These are phyloP conservation scores for grape (Vitis vinifera) DNA, from an alignment of 164 flowering plant species.

Conservation along the genomic window DNA sequence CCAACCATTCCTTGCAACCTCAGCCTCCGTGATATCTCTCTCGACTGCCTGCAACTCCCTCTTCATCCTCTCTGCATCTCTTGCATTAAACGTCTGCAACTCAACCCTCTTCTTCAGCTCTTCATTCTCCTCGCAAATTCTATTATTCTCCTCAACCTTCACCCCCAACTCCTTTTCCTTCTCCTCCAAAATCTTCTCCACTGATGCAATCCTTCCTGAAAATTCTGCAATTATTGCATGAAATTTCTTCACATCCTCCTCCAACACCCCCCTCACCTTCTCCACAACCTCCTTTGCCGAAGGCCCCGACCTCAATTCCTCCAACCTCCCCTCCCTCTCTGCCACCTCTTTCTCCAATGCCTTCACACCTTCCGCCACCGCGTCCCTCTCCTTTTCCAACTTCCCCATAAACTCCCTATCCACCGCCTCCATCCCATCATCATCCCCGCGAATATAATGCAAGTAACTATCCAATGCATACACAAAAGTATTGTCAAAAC, in stretches of 20 bases:
- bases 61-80: slow-evolving; percentile 96
- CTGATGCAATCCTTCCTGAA: slow-evolving; percentile 19
- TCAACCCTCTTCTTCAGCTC: slow-evolving; percentile 70
- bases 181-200: slow-evolving; percentile 58
- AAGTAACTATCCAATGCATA: slow-evolving; percentile 49
- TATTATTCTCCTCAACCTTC: slow-evolving; percentile 49
- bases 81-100: slow-evolving; percentile 62
- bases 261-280: slow-evolving; percentile 56
- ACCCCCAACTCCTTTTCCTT: slow-evolving; percentile 63
- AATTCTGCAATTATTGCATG: slow-evolving; percentile 43
- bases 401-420: slow-evolving; percentile 49
- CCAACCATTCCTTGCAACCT: slow-evolving; percentile 62
- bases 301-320: slow-evolving; percentile 47
- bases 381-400: no score
- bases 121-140: slow-evolving; percentile 74
- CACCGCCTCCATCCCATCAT: slow-evolving; percentile 45
- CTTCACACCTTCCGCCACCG: no score
- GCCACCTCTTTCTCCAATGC: slow-evolving; percentile 28
- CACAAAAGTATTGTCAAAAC: neutral
- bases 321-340: slow-evolving; percentile 42
- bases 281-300: slow-evolving; percentile 52
- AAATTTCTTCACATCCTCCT: slow-evolving; percentile 73
- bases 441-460: slow-evolving; percentile 64
- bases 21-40: slow-evolving; percentile 76
- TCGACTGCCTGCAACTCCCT: slow-evolving; percentile 85